Evolutionary conservation across 139 green algal genomes (phyloP).

Genomic region (Dunaliella sp.): DNA sequence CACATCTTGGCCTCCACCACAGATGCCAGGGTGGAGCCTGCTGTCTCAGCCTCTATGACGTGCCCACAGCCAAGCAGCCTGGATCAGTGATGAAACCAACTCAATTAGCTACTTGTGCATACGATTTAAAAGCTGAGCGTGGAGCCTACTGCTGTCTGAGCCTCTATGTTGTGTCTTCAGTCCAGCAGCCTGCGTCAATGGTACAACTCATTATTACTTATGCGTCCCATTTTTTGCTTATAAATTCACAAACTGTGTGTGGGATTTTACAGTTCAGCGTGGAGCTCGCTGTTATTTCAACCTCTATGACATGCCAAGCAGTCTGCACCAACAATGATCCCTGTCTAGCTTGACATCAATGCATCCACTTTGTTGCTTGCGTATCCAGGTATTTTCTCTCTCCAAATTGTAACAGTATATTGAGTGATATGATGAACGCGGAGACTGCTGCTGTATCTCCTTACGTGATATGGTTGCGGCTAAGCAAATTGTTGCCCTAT

Average conservation of each 20-base stretch:
- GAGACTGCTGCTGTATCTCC: too few relatives aligned
- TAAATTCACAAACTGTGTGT: background rate
- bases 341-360: too few relatives aligned
- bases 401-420: too few relatives aligned
- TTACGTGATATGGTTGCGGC: too few relatives aligned
- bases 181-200: background rate
- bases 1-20: conserved; percentile 20
- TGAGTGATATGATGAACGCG: too few relatives aligned
- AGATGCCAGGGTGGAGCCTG: conserved; percentile 15
- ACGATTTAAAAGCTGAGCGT: background rate
- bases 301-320: too few relatives aligned
- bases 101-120: background rate
- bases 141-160: background rate
- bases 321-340: too few relatives aligned
- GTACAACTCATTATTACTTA: background rate
- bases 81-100: background rate
- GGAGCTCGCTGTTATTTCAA: too few relatives aligned
- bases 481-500: too few relatives aligned
- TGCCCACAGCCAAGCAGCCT: background rate
- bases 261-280: too few relatives aligned
- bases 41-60: conserved; percentile 22
- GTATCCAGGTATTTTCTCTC: too few relatives aligned
- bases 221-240: background rate
- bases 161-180: background rate
- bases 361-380: too few relatives aligned